These are phyloP conservation scores for Seminavis robusta DNA, from an alignment of 108 stramenopile species.

Conservation along the genomic window DNA sequence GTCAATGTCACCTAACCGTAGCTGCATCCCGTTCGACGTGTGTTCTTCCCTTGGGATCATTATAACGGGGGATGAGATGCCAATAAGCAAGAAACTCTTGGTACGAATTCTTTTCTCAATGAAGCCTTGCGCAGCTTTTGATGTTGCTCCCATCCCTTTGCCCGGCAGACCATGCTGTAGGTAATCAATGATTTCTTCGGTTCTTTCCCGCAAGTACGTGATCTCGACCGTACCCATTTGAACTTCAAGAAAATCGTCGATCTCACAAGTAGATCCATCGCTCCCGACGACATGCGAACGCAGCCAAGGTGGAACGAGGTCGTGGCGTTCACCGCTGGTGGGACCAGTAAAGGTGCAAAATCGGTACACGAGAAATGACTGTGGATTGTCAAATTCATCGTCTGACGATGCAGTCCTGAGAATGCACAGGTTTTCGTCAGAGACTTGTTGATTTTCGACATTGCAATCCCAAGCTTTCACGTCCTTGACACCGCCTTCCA, in stretches of 20 bases:
- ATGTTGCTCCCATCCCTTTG: constrained; percentile 72
- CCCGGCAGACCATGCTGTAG: constrained; percentile 71
- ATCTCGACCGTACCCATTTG: constrained; percentile 38
- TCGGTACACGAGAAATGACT: neutral
- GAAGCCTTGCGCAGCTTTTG: constrained; percentile 68
- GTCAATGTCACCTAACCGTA: constrained; percentile 46
- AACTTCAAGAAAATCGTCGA: constrained; percentile 61
- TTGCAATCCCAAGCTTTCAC: constrained; percentile 48
- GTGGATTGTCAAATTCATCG: too few relatives aligned
- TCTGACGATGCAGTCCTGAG: neutral
- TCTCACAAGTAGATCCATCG: too few relatives aligned
- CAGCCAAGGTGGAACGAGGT: too few relatives aligned
- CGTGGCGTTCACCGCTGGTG: too few relatives aligned
- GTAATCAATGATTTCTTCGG: constrained; percentile 68
- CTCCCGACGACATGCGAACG: too few relatives aligned
- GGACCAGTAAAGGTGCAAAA: neutral
- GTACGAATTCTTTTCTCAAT: constrained; percentile 52
- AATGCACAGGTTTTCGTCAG: neutral
- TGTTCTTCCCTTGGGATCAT: constrained; percentile 30
- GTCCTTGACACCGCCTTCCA: constrained; percentile 33
- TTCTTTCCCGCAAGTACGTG: constrained; percentile 47
- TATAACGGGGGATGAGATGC: constrained; percentile 42
- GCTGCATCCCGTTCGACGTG: too few relatives aligned
- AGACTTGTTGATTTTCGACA: neutral
- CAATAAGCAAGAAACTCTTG: constrained; percentile 50